Base-by-base conservation (phyloP, 2,329 filamentous ascomycete species). In the Scedosporium minutisporum region DNA sequence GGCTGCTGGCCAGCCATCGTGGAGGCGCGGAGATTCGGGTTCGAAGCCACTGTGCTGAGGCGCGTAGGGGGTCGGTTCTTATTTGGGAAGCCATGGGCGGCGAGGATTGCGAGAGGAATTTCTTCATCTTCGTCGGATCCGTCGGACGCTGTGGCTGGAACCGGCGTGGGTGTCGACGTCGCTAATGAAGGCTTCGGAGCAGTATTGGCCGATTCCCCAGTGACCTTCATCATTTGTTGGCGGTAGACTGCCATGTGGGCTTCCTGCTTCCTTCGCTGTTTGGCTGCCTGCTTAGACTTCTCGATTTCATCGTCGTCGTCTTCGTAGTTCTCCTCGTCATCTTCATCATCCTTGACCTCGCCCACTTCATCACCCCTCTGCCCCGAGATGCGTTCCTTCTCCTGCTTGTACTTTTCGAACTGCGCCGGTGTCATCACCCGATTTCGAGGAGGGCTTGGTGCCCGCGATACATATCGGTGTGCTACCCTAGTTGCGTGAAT, bases 141-240 rank as follows among this genome's bases (percentile, higher is more conserved):
- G n/a, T 82, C 81, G 0, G 78, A 78, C 10, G n/a, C 44, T 2
- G 73, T 72, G 61, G 65, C 77, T 58, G 70, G 74, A 58, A 69
- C 76, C 18, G 69, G 74, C 6, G 71, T 71, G 58, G 74, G 75
- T n/a, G 48, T 27, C 4, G 48, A 18, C 29, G 60, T 61, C 33
- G 27, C 18, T 6, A 61, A 21, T 63, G 72, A 68, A 4, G 72
- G 70, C 63, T 70, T 12, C 10, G 60, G 60, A 5, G 38, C 38
- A n/a, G 53, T 23, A 10, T 80, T 73, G 4, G 80, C 73, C 23
- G 85, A 77, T 68, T 93, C 90, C 58, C 92, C 92, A 0, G 91
- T 96, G 33, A 95, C 89, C 75, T 96, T 96, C 89, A 93, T 96
- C 92, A 96, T 96, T 74, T 95, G 90, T 73, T 96, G 92, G 63